A percentile compares a stretch with the other conserved stretches of the same genome.
These are phyloP conservation scores for Calonectria hawksworthii DNA, from an alignment of 2,329 filamentous ascomycete species.

Conservation along the genomic window DNA sequence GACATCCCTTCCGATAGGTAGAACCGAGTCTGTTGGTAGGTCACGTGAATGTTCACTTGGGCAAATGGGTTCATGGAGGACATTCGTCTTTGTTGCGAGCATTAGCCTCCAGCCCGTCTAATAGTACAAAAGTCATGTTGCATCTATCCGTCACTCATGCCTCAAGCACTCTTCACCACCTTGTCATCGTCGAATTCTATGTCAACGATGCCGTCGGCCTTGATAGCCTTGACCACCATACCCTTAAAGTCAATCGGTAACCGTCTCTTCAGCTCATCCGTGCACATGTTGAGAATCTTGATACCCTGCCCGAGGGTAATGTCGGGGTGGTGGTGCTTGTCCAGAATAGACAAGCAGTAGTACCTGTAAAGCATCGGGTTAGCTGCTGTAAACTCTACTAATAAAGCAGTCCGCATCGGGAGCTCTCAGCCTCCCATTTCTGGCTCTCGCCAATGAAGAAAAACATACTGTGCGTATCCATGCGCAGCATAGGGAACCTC, in stretches of 20 bases:
- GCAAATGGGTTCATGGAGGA: conserved; percentile 31
- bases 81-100: conserved; percentile 42
- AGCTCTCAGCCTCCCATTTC: neutral
- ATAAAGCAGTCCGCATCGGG: neutral
- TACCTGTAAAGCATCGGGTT: conserved; percentile 69
- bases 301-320: conserved; percentile 91
- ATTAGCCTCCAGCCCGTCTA: conserved; percentile 47
- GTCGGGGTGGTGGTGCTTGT: conserved; percentile 98
- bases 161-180: conserved; percentile 73
- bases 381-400: conserved; percentile 33
- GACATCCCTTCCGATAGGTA: neutral
- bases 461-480: conserved; percentile 91
- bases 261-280: conserved; percentile 95
- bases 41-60: neutral
- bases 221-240: conserved; percentile 93
- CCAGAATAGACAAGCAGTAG: conserved; percentile 97
- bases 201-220: conserved; percentile 91
- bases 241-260: conserved; percentile 99
- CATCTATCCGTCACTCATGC: conserved; percentile 30
- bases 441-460: neutral
- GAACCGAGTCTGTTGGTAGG: neutral
- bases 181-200: conserved; percentile 88
- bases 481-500: conserved; percentile 95
- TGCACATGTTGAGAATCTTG: conserved; percentile 94
- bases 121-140: conserved; percentile 53